Conservation (phyloP, 139 green algal species). For the Ulvella scutata region DNA sequence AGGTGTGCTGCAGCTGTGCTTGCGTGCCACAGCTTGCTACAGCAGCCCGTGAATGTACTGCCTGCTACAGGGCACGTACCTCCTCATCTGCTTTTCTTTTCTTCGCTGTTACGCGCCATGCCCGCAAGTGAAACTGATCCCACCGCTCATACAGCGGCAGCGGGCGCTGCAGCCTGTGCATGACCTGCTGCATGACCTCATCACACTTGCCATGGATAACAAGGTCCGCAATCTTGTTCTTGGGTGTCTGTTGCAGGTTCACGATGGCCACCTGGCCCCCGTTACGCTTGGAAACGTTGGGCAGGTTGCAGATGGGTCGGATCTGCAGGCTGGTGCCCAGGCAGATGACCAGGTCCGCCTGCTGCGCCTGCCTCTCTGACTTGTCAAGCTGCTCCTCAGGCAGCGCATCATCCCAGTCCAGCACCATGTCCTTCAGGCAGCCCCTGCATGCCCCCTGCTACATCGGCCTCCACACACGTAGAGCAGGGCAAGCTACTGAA, state of each 20-base stretch:
- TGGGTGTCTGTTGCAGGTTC: constrained; percentile 71
- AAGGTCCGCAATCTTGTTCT: constrained; percentile 27
- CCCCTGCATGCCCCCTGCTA: constrained; percentile 27
- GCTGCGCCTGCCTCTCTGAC: constrained; percentile 35
- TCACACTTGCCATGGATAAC: constrained; percentile 21
- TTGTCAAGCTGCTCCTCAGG: constrained; percentile 64
- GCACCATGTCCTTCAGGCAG: constrained; percentile 49
- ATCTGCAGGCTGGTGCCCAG: constrained; percentile 88
- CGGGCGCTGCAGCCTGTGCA: not conserved
- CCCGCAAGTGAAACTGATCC: not conserved
- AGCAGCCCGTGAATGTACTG: not conserved
- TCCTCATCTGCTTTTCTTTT: not conserved
- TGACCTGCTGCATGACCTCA: constrained; percentile 8
- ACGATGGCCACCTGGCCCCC: constrained; percentile 72
- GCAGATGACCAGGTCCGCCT: constrained; percentile 55
- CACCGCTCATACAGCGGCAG: not conserved
- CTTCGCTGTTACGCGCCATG: not conserved
- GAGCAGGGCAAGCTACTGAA: no score
- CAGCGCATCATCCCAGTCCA: constrained; percentile 83
- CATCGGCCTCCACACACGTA: no score
- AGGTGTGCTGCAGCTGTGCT: not conserved
- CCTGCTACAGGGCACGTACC: not conserved
- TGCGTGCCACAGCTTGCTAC: not conserved
- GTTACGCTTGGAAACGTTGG: constrained; percentile 23
- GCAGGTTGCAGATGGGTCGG: constrained; percentile 65